Evolutionary conservation across 331 rosid genomes (phyloP).

Genomic region (Pyracantha coccinea): DNA sequence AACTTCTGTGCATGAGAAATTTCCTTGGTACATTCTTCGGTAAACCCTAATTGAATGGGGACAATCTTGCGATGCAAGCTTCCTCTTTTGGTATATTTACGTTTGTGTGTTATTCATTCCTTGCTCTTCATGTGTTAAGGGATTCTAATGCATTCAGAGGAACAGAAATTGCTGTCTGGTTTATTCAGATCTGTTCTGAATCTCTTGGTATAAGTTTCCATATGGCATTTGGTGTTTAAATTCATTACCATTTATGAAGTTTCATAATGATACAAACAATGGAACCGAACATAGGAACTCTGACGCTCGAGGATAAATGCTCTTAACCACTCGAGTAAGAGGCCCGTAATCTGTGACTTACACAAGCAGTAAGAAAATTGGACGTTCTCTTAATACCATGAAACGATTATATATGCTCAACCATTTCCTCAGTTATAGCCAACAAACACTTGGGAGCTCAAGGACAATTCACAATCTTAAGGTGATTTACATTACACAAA

Average conservation of each 20-base stretch:
- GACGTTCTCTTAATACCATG: background rate
- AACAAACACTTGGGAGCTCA: background rate
- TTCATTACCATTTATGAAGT: background rate
- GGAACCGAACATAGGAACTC: background rate
- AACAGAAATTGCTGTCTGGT: background rate
- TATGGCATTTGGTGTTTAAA: background rate
- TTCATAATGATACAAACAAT: background rate
- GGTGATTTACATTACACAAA: constrained; percentile 44
- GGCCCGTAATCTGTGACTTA: background rate
- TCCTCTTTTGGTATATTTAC: background rate
- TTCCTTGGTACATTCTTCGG: background rate
- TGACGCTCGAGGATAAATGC: background rate
- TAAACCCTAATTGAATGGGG: background rate
- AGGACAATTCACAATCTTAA: constrained; percentile 8
- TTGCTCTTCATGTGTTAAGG: too few relatives aligned
- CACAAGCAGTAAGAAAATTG: background rate
- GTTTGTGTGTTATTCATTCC: too few relatives aligned
- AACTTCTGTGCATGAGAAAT: background rate
- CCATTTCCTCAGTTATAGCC: constrained; percentile 25
- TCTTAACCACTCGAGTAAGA: background rate
- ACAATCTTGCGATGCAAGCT: background rate
- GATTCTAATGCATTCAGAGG: background rate
- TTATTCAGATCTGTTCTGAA: background rate
- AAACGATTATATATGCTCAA: constrained; percentile 23
- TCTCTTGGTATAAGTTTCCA: background rate